phyloP scores from a whole-genome alignment of 805 yeast genomes.

The Hanseniaspora meyeri region DNA sequence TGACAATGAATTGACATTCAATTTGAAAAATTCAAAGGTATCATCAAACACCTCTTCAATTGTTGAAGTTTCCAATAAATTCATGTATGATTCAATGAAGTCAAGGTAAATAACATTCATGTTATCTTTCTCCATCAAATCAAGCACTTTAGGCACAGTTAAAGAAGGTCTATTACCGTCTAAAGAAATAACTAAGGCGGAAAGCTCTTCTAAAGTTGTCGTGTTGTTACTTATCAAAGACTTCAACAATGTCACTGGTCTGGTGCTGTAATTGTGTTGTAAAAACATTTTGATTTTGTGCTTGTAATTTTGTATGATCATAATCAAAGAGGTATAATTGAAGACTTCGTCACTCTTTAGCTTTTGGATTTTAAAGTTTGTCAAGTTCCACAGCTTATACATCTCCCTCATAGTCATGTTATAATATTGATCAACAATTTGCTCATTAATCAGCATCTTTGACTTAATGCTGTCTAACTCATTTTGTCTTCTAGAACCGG shows the following conservation, averaged over 20 bases:
- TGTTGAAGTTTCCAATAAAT: conserved; percentile 59
- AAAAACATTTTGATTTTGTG: conserved; percentile 55
- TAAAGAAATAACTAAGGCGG: conserved; percentile 51
- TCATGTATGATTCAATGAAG: conserved; percentile 50
- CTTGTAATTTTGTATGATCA: conserved; percentile 43
- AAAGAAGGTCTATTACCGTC: conserved; percentile 74
- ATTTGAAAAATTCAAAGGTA: conserved; percentile 47
- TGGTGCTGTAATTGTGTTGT: conserved; percentile 39
- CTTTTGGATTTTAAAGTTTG: conserved; percentile 17
- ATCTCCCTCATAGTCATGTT: conserved; percentile 45
- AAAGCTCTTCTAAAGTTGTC: not conserved
- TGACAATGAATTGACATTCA: conserved; percentile 29
- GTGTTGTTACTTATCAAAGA: not conserved
- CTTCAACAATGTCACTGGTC: not conserved
- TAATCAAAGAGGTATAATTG: conserved; percentile 19
- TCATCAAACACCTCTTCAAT: conserved; percentile 67
- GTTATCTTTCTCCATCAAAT: not conserved
- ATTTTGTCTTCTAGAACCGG: not conserved
- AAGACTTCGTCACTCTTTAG: conserved; percentile 32
- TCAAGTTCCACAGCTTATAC: conserved; percentile 54
- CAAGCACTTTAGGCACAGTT: conserved; percentile 55
- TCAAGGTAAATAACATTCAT: not conserved
- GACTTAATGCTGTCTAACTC: conserved; percentile 19
- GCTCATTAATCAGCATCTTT: conserved; percentile 33
- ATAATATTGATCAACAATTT: conserved; percentile 49